Base-by-base conservation (phyloP, 192 early-diverging fungal species). In the Coemansia nantahalensis region DNA sequence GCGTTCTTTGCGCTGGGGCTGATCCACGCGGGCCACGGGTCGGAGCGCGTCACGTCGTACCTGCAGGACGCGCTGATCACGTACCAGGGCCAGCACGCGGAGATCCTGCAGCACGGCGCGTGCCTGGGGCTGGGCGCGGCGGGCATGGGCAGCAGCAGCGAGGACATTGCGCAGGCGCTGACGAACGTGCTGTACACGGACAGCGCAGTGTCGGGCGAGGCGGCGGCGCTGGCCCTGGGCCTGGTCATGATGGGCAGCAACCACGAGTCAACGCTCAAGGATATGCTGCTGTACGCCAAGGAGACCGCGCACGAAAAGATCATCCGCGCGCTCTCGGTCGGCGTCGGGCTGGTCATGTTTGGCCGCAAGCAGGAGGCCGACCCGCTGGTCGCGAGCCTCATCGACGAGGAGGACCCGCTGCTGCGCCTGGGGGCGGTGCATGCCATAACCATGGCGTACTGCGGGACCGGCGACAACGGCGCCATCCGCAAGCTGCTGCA, bases 231-330 rank as follows among this genome's bases (percentile, higher is more conserved):
- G 16, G 92, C 88, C 16, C 95, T 99, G 84, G 97, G 97, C 21
- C 76, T 99, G 62, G 88, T 96, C 24, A 98, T 96, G 94, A 83
- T 98, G 55, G 97, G 97, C 30, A 95, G 90, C 13, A 89, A 80
- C 39, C 84, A 86, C 8, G 62, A 83, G 32, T 80, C 82, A 39
- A 89, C 88, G 7, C 69, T 99, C 48, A 90, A 88, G 34, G 94
- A 95, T 51, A 97, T 99, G 94, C 76, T 98, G 26, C 86, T 90
- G 57, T 99, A 99, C 56, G 97, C 97, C 14, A 91, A 92, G 54
- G 95, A 98, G 52, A 99, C 97, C 6, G 91, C 93, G 66, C 97
- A 99, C 75, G 97, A 99, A 59, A 99, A 99, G 80, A 99, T 98
- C 54, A 98, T 99, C 48, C 90, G 97, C 31, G 92, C 94, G 40